Conservation (phyloP, 176 grass and related monocot species). For the Cenchrus fungigraminus region DNA sequence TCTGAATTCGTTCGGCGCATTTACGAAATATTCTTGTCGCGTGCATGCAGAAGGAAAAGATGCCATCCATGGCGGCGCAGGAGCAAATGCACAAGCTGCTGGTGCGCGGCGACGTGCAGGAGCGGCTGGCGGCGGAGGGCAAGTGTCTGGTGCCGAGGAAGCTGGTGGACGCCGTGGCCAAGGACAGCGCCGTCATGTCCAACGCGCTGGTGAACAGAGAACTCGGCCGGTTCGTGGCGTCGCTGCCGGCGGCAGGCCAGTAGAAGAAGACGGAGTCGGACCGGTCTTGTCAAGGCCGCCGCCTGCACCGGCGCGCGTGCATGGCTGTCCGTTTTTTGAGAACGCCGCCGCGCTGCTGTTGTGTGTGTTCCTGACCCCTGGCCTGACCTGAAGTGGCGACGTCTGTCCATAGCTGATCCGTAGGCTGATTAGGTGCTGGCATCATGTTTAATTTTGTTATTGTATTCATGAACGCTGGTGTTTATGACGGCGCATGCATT, state of each 20-base stretch:
- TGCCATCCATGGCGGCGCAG: conserved; percentile 13
- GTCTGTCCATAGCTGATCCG: too few species aligned
- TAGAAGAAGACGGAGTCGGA: background rate
- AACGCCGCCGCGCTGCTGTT: conserved; percentile 1
- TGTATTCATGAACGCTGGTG: background rate
- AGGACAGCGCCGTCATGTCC: too few species aligned
- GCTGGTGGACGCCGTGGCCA: too few species aligned
- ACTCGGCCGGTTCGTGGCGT: too few species aligned
- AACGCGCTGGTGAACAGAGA: too few species aligned
- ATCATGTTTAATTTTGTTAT: background rate
- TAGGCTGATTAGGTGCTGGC: too few species aligned
- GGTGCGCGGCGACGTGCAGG: too few species aligned
- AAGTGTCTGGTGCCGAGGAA: too few species aligned
- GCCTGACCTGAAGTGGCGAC: conserved; percentile 15
- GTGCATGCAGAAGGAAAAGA: conserved; percentile 31
- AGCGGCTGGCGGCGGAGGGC: too few species aligned
- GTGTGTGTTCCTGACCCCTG: conserved; percentile 39
- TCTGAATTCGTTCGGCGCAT: background rate
- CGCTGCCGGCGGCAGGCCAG: too few species aligned
- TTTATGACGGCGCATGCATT: conserved; percentile 15
- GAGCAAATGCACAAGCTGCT: too few species aligned
- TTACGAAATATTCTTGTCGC: background rate
- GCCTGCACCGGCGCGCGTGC: conserved; percentile 26
- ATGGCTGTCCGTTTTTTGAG: conserved; percentile 24
- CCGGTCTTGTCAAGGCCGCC: conserved; percentile 34